Evolutionary conservation across 306 rosid species (phyloP), one percentile per base, ranked within the genome.

Genomic region (Lupinus albus): DNA sequence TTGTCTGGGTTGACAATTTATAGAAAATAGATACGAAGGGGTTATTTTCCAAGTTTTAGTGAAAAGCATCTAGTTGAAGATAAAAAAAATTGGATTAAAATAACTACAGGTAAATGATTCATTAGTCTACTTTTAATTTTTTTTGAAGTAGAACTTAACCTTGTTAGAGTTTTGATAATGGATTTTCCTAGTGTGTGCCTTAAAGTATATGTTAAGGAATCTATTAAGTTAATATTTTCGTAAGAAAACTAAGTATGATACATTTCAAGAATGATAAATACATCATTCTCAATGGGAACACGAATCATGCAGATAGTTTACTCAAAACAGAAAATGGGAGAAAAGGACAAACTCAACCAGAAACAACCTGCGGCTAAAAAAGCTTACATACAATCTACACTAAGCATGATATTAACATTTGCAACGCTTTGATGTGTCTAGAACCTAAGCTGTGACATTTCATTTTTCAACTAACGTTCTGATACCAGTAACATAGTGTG

Each of bases 331-430:
- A 21, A 53, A 55, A 55, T 5, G n/a, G 17, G 17, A 11, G 6
- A 7, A 18, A 28, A 52, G 9, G 12, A 1, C 1, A 56, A 30
- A 56, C 20, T 55, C 4, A 55, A 12, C 3, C 6, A 1, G n/a
- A 20, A 39, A 61, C 67, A 61, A 28, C 1, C 59, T 12, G 20
- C 11, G 3, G 9, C 16, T 38, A 44, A 20, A 9, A 9, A 36
- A 42, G 14, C 5, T 30, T 28, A 59, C 69, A 61, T 16, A 56
- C 49, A 72, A 87, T 66, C 72, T 59, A 72, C 39, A 8, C 47
- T 16, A 48, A 51, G 60, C 81, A 55, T 67, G 70, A 42, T 84
- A 84, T 82, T 53, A 66, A 91, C 92, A 87, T 35, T 87, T 83
- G 84, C 78, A 55, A 67, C 59, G 61, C 65, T 53, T 50, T 42